Percentiles rank a stretch among this genome's conserved stretches.
Evolutionary conservation across 306 rosid species (phyloP).

Genomic region (Hylodesmum podocarpum): DNA sequence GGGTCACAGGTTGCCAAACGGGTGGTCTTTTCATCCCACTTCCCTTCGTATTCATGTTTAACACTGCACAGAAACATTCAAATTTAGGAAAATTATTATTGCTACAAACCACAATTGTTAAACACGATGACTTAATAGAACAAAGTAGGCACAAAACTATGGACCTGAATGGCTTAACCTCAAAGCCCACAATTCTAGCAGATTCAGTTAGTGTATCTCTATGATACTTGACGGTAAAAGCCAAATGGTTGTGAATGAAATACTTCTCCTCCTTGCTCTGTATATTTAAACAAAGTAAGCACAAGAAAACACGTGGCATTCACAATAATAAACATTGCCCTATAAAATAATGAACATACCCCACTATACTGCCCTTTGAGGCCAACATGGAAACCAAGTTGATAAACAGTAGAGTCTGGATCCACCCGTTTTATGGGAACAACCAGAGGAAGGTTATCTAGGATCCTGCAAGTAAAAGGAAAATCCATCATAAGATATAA

Average conservation of each 20-base stretch:
- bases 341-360: conserved; percentile 49
- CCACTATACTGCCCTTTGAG: conserved; percentile 79
- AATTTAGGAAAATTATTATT: conserved; percentile 25
- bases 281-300: conserved; percentile 35
- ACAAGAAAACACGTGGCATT: conserved; percentile 22
- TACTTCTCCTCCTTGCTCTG: conserved; percentile 89
- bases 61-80: conserved; percentile 56
- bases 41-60: conserved; percentile 90
- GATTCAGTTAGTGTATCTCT: conserved; percentile 74
- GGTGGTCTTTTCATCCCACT: conserved; percentile 70
- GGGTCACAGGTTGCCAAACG: conserved; percentile 93
- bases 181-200: conserved; percentile 97
- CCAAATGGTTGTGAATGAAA: conserved; percentile 88
- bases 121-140: not conserved
- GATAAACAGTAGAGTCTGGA: conserved; percentile 79
- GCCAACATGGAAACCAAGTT: conserved; percentile 88
- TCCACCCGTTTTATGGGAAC: conserved; percentile 76
- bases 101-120: not conserved
- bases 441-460: conserved; percentile 94
- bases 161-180: conserved; percentile 89
- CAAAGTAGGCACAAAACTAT: conserved; percentile 14
- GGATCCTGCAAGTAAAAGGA: conserved; percentile 61
- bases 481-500: conserved; percentile 15
- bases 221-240: conserved; percentile 85
- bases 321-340: conserved; percentile 23